Conservation (phyloP, 1,284 basidiomycete species). For the Pseudozyma hubeiensis region DNA sequence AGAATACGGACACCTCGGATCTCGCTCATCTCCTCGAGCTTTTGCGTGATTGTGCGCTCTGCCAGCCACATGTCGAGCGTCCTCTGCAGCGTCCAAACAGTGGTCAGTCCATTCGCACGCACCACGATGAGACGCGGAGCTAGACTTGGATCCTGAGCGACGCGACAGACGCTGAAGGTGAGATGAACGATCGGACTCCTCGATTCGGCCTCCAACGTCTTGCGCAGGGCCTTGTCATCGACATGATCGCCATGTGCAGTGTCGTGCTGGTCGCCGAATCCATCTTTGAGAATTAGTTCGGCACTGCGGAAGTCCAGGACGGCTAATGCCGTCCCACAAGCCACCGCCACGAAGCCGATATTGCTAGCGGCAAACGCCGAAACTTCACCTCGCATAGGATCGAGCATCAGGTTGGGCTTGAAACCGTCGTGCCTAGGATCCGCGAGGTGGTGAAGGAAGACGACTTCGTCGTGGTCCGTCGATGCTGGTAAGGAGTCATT, state of each 20-base stretch:
- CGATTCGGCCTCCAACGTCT: constrained; percentile 54
- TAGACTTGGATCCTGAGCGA: constrained; percentile 47
- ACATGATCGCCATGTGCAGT: constrained; percentile 12
- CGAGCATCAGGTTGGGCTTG: constrained; percentile 60
- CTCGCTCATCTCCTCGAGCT: constrained; percentile 46
- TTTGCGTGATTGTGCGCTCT: constrained; percentile 35
- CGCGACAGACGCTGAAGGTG: constrained; percentile 55
- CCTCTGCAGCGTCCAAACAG: constrained; percentile 60
- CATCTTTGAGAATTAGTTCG: constrained; percentile 61
- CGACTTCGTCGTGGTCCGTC: constrained; percentile 29
- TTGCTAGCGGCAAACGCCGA: constrained; percentile 52
- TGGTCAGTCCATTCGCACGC: constrained; percentile 52
- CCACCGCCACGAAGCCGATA: constrained; percentile 61
- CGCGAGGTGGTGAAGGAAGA: constrained; percentile 40
- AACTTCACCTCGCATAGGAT: constrained; percentile 55
- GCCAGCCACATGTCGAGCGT: constrained; percentile 57
- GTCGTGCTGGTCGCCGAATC: constrained; percentile 46
- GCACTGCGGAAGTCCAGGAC: constrained; percentile 58
- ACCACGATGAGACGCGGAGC: constrained; percentile 59
- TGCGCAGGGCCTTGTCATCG: constrained; percentile 30
- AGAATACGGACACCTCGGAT: constrained; percentile 39
- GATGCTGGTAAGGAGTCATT: background rate
- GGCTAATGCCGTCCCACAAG: constrained; percentile 57
- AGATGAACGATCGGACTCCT: constrained; percentile 51
- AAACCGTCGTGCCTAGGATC: constrained; percentile 54